These are phyloP conservation scores for Mortierella sp. DNA, from an alignment of 371 early-diverging fungal genomes.

Conservation along the genomic window DNA sequence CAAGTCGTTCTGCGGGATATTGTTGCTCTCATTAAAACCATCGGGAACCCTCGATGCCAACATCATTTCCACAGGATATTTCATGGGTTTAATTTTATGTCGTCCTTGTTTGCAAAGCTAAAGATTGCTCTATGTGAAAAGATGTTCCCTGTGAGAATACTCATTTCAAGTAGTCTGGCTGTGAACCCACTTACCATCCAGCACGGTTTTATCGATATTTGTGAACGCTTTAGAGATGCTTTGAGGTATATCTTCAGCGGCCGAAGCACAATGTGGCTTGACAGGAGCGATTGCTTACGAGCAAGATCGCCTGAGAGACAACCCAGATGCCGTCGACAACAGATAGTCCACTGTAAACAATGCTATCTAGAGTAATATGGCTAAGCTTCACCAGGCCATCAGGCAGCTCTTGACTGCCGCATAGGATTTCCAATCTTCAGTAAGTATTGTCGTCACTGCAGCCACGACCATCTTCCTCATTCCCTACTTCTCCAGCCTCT, in stretches of 20 bases:
- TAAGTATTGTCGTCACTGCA: no score
- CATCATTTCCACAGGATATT: conserved; percentile 14
- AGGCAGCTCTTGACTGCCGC: neutral
- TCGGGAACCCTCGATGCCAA: conserved; percentile 2
- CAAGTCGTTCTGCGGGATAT: conserved; percentile 31
- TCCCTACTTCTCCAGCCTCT: no score
- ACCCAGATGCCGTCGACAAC: conserved; percentile 6
- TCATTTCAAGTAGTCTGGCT: neutral
- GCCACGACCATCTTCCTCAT: no score
- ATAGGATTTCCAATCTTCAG: neutral
- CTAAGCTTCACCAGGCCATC: neutral
- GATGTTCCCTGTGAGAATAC: neutral
- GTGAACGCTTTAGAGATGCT: neutral
- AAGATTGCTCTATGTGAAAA: neutral
- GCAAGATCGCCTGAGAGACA: no score
- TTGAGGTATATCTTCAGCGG: neutral
- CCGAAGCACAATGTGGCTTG: conserved; percentile 15
- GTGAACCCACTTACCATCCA: conserved; percentile 12
- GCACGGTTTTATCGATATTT: neutral
- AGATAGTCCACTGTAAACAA: conserved; percentile 2
- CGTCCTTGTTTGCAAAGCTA: neutral
- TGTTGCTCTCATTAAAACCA: conserved; percentile 9
- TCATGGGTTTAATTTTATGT: neutral
- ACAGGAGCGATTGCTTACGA: no score
- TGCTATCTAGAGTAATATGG: neutral